Percentiles rank a stretch among this genome's conserved stretches.
These are phyloP conservation scores for Linnemannia elongata DNA, from an alignment of 192 early-diverging fungal species.

Conservation along the genomic window DNA sequence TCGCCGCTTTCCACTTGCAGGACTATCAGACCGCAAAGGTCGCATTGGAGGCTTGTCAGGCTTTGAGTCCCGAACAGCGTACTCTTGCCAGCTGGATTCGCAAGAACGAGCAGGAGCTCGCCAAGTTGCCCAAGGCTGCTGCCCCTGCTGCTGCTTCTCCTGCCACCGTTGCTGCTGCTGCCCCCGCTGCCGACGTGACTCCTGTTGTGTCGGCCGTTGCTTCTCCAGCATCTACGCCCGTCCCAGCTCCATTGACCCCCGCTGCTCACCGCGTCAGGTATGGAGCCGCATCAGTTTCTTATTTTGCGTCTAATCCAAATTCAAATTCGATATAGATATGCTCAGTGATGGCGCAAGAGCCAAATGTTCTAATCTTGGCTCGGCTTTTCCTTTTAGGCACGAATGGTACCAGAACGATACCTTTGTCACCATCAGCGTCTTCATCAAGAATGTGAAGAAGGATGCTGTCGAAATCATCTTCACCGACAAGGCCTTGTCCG, in stretches of 20 bases:
- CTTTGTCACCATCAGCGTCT: constrained; percentile 88
- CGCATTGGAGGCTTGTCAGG: constrained; percentile 61
- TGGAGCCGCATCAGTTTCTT: background rate
- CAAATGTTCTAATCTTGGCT: background rate
- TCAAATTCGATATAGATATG: too few relatives aligned
- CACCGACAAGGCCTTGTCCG: constrained; percentile 71
- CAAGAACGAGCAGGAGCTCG: constrained; percentile 70
- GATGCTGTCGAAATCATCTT: constrained; percentile 81
- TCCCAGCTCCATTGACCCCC: constrained; percentile 34
- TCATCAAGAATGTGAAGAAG: constrained; percentile 88
- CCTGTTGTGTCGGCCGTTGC: constrained; percentile 17
- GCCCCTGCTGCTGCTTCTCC: background rate
- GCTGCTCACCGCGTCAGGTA: constrained; percentile 46
- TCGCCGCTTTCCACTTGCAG: constrained; percentile 67
- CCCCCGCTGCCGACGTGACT: constrained; percentile 19
- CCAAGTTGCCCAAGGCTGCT: constrained; percentile 54
- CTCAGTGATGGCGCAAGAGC: too few relatives aligned
- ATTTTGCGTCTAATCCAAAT: too few relatives aligned
- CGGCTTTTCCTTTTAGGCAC: constrained; percentile 67
- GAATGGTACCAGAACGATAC: constrained; percentile 99
- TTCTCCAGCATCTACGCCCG: constrained; percentile 30
- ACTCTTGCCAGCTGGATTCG: constrained; percentile 65
- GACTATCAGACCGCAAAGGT: constrained; percentile 72
- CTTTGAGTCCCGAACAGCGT: constrained; percentile 61
- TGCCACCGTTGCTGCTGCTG: background rate